Evolutionary conservation across 208 protist genomes (phyloP).

Genomic region (Acanthamoeba lenticulata): DNA sequence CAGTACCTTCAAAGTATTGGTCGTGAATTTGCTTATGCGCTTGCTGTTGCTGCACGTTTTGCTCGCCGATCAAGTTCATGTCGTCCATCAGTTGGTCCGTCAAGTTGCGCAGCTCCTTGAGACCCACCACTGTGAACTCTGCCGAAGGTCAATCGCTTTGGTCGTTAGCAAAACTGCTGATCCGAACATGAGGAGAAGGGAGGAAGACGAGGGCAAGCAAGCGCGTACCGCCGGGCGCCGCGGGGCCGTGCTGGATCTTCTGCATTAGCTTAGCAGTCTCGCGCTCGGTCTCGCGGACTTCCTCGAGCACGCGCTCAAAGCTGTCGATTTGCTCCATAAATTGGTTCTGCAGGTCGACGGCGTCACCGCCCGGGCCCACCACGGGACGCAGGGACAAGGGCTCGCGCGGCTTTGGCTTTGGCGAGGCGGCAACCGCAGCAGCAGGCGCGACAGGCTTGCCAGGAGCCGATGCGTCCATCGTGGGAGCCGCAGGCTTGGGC

Average conservation of each 20-base stretch:
- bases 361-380: neutral
- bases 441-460: no score
- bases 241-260: neutral
- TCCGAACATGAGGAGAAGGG: neutral
- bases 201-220: neutral
- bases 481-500: neutral
- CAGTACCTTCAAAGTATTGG: slow-evolving; percentile 27
- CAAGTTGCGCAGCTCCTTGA: neutral
- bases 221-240: neutral
- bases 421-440: neutral
- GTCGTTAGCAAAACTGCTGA: neutral
- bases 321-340: slow-evolving; percentile 48
- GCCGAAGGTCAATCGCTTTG: neutral
- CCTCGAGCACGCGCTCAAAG: slow-evolving; percentile 20
- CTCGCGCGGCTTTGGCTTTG: neutral
- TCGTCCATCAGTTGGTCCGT: slow-evolving; percentile 25
- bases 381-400: neutral
- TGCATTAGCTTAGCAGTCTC: neutral
- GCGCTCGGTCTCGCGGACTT: neutral
- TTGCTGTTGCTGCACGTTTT: neutral
- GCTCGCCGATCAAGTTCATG: neutral
- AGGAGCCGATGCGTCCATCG: neutral
- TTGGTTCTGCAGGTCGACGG: neutral
- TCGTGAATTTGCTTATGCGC: slow-evolving; percentile 10
- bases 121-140: neutral